phyloP scores from a whole-genome alignment of 202 grass and related monocot species.

The Setaria viridis region DNA sequence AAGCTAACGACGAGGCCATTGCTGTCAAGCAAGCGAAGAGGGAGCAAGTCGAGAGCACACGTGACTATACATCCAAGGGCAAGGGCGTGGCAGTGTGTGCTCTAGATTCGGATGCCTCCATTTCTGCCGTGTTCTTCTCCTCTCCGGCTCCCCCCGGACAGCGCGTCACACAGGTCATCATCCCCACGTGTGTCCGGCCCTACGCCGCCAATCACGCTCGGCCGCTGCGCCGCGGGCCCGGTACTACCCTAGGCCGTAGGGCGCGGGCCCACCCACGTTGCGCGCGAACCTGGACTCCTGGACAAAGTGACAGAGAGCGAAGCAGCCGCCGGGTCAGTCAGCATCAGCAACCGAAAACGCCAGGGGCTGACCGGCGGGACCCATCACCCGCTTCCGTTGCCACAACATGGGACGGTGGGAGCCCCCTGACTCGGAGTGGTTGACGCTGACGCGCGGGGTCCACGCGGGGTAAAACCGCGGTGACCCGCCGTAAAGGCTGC shows the following conservation, averaged over 20 bases:
- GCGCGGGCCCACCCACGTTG: slow-evolving; percentile 25
- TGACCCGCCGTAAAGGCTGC: background rate
- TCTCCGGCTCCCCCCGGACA: too few species aligned
- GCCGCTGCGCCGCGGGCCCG: background rate
- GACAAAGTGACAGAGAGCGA: background rate
- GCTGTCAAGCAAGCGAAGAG: too few species aligned
- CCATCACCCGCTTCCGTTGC: background rate
- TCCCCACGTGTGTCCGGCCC: too few species aligned
- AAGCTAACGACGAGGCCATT: background rate
- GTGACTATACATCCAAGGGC: background rate
- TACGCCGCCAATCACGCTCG: slow-evolving; percentile 16
- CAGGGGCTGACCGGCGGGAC: background rate
- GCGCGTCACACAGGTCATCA: too few species aligned
- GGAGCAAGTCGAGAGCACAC: background rate
- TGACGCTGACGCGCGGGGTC: background rate
- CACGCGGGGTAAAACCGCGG: background rate
- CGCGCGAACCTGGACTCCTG: background rate
- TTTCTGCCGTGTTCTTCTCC: background rate
- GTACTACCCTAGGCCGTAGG: too few species aligned
- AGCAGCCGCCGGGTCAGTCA: background rate
- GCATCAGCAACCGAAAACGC: background rate
- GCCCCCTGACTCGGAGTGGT: too few species aligned
- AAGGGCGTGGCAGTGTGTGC: background rate
- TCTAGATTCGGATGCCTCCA: background rate
- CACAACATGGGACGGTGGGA: slow-evolving; percentile 2